These are phyloP conservation scores for Cordyceps pruinosa DNA, from an alignment of 2,329 filamentous ascomycete species.

Conservation along the genomic window DNA sequence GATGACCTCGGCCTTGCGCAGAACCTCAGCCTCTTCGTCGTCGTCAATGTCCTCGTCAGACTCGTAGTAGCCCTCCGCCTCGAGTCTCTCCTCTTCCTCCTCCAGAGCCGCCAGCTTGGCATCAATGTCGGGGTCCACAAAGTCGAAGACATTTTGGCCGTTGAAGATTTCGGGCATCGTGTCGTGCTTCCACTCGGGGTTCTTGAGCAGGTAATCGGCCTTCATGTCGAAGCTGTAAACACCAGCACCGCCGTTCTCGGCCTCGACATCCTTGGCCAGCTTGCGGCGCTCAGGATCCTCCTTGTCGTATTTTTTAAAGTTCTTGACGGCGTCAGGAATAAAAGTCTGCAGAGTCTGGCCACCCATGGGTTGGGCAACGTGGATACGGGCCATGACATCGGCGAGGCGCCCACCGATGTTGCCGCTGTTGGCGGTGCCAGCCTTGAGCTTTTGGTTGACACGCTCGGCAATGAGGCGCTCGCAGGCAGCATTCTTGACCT, in stretches of 20 bases:
- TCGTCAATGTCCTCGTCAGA: conserved; percentile 77
- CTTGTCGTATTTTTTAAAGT: conserved; percentile 83
- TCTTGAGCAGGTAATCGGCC: conserved; percentile 78
- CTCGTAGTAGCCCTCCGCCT: conserved; percentile 90
- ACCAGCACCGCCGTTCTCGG: conserved; percentile 87
- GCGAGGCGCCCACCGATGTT: conserved; percentile 73
- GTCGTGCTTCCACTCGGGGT: conserved; percentile 93
- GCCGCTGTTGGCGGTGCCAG: conserved; percentile 71
- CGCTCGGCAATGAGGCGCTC: conserved; percentile 88
- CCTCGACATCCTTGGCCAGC: conserved; percentile 81
- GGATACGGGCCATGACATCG: conserved; percentile 88
- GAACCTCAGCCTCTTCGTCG: conserved; percentile 77
- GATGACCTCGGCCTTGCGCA: conserved; percentile 90
- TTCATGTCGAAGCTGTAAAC: conserved; percentile 93
- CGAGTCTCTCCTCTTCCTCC: conserved; percentile 88
- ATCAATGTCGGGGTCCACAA: conserved; percentile 94
- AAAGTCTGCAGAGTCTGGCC: conserved; percentile 73
- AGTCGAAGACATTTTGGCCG: conserved; percentile 97
- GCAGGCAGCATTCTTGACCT: conserved; percentile 91
- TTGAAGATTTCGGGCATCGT: conserved; percentile 90
- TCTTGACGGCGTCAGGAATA: conserved; percentile 79
- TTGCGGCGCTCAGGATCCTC: conserved; percentile 74
- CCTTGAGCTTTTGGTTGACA: conserved; percentile 93
- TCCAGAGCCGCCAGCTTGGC: conserved; percentile 85
- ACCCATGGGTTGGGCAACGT: conserved; percentile 89